Conservation (phyloP, 495 filamentous ascomycete species). For the Aspergillus biplanus region DNA sequence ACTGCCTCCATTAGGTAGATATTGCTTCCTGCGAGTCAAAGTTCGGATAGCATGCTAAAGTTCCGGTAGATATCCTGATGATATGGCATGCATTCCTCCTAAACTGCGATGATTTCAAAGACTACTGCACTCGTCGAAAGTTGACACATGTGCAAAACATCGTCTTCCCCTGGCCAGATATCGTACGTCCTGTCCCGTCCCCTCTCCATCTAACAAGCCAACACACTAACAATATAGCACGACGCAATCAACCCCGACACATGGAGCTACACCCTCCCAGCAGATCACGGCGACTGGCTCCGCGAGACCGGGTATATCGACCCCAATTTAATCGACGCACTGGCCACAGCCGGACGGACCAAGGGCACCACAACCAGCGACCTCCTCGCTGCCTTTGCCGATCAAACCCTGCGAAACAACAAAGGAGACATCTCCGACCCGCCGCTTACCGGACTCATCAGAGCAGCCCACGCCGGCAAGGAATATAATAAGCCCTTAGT, state of each 20-base stretch:
- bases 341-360: not conserved
- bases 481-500: not conserved
- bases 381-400: not conserved
- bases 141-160: not conserved
- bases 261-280: constrained; percentile 1
- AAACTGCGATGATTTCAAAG: constrained; percentile 5
- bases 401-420: not conserved
- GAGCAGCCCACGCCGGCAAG: not conserved
- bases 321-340: not conserved
- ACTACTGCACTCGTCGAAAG: not conserved
- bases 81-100: constrained; percentile 12
- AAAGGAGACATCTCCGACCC: no score
- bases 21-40: not conserved
- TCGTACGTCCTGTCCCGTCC: constrained; percentile 3
- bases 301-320: not conserved
- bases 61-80: not conserved
- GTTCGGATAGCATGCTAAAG: not conserved
- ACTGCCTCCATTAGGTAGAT: not conserved
- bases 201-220: not conserved
- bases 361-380: not conserved
- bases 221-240: not conserved
- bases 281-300: not conserved
- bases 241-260: not conserved
- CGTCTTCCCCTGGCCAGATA: not conserved
- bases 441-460: no score